Base-by-base conservation (phyloP, 2,329 filamentous ascomycete species). In the Alternaria sp. region DNA sequence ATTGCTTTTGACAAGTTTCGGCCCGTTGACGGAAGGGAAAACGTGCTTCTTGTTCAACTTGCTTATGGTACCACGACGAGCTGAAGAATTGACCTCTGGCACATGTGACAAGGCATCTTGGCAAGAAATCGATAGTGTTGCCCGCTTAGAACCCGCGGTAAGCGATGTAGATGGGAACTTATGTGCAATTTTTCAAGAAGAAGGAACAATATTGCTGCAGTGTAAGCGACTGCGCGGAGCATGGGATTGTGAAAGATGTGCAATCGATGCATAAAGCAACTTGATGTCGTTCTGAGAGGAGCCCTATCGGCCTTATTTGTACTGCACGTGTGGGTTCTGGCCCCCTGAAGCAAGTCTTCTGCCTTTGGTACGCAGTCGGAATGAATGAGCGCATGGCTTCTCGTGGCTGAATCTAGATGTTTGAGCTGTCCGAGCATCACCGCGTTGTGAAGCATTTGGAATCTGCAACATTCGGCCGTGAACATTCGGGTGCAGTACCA, bases 401-500 rank as follows among this genome's bases (percentile, higher is more conserved):
- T 36, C 16, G 30, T 36, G 34, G 46, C 46, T 49, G 32, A 8
- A 38, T 49, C 46, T 49, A 49, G 46, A 36, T 36, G 46, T n/a
- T 30, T 5, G 32, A 24, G 20, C 16, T 20, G 7, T n/a, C 32
- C 32, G 6, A 42, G 39, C 30, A 38, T 22, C 16, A 26, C 14
- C 22, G 14, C 30, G n/a, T 1, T 20, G 20, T 24, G 46, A 26
- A 18, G 46, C 5, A 49, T 49, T 49, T 49, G 46, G 32, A 49
- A 49, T 38, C 14, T 14, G 14, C 32, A 24, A 24, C 24, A 30
- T 14, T 34, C 30, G 5, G 30, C 28, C 14, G 14, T 48, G 18
- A 24, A 18, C 3, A n/a, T 16, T 22, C 46, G 16, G 32, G 46
- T 36, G 34, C 32, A 49, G 20, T 24, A 26, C 12, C 20, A 26